These are phyloP conservation scores for Acacia concinna DNA, from an alignment of 331 rosid genomes.

Conservation along the genomic window DNA sequence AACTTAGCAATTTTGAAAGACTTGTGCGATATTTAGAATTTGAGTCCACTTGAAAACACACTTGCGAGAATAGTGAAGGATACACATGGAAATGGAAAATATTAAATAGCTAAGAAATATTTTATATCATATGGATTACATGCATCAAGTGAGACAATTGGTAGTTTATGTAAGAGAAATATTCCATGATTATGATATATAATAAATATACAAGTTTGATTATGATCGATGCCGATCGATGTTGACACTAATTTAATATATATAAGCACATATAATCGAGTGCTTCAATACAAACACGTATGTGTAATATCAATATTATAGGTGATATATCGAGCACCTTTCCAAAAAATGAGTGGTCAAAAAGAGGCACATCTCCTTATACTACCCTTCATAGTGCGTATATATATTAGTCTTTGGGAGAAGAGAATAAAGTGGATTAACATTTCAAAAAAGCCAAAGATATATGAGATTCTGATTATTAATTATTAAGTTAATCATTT, in stretches of 20 bases:
- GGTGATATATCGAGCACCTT: conserved; percentile 6
- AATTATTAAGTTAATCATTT: conserved; percentile 19
- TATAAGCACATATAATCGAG: background rate
- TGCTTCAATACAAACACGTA: background rate
- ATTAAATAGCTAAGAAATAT: background rate
- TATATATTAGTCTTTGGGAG: background rate
- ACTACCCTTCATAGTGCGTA: conserved; percentile 32
- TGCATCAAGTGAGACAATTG: background rate
- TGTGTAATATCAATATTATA: background rate
- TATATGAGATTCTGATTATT: conserved; percentile 35
- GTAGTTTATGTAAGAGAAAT: background rate
- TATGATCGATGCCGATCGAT: conserved; percentile 2
- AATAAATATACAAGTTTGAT: background rate
- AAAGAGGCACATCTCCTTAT: conserved; percentile 38
- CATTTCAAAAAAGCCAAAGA: conserved; percentile 32
- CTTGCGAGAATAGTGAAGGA: background rate
- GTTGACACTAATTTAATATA: background rate
- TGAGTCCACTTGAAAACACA: background rate
- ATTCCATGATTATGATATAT: background rate
- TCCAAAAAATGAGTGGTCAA: conserved; percentile 44
- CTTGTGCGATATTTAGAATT: background rate
- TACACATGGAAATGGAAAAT: background rate
- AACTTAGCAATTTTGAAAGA: background rate
- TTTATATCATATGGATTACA: background rate
- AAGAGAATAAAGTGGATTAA: conserved; percentile 44